Evolutionary conservation across 2,329 filamentous ascomycete species (phyloP).

Genomic region (Eutypella sp.): DNA sequence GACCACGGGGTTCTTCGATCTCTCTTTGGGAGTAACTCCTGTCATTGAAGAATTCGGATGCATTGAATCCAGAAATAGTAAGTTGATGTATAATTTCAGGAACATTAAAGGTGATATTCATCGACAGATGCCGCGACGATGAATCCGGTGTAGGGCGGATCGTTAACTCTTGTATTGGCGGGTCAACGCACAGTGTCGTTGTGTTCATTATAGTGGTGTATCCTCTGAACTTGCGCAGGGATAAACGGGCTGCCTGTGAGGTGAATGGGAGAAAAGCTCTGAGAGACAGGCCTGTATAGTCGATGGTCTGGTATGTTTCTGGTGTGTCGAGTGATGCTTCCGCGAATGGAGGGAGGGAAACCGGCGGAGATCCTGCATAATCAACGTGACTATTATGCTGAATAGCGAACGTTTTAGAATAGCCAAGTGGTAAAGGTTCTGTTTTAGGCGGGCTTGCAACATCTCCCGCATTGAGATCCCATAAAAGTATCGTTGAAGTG

Average conservation of each 20-base stretch:
- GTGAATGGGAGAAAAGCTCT: constrained; percentile 3
- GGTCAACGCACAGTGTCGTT: constrained; percentile 1
- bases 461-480: neutral
- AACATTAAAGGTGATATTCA: neutral
- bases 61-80: neutral
- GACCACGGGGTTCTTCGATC: neutral
- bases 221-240: constrained; percentile 3
- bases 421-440: constrained; percentile 1
- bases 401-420: neutral
- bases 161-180: neutral
- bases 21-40: neutral
- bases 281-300: constrained; percentile 1
- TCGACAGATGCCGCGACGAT: neutral
- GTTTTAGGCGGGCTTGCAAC: neutral
- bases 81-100: neutral
- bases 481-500: constrained; percentile 3
- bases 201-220: constrained; percentile 2
- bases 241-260: neutral
- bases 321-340: neutral
- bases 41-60: neutral
- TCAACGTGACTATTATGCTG: neutral
- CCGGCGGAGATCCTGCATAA: constrained; percentile 1
- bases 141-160: neutral
- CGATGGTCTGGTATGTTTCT: neutral
- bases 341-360: constrained; percentile 1